A percentile compares a stretch with the other conserved stretches of the same genome.
Conservation (phyloP, 495 filamentous ascomycete species). For the Terfezia claveryi region DNA sequence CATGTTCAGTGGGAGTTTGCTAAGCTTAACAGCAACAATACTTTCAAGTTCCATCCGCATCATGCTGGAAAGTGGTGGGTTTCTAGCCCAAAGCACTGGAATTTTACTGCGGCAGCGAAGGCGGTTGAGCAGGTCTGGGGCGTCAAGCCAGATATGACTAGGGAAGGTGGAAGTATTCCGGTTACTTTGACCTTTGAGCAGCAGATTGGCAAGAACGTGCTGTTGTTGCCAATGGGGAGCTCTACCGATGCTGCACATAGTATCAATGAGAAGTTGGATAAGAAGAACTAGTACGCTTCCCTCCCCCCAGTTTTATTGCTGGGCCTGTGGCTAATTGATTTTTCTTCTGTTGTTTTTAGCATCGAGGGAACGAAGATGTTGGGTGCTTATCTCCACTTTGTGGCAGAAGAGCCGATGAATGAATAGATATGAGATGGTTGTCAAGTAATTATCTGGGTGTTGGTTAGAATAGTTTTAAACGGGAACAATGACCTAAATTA, state of each 20-base stretch:
- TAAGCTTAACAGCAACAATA: conserved; percentile 78
- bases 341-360: neutral
- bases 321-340: neutral
- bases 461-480: no score
- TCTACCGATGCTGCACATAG: conserved; percentile 91
- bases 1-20: conserved; percentile 59
- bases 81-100: conserved; percentile 91
- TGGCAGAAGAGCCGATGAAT: conserved; percentile 60
- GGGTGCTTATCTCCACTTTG: conserved; percentile 90
- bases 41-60: conserved; percentile 49
- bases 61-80: conserved; percentile 98
- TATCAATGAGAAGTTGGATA: conserved; percentile 95
- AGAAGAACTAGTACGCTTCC: conserved; percentile 45
- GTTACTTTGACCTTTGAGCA: conserved; percentile 95
- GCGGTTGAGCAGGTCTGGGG: conserved; percentile 83
- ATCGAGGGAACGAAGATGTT: conserved; percentile 94
- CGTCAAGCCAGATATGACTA: conserved; percentile 80
- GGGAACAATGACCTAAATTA: no score
- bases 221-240: conserved; percentile 89
- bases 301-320: no score
- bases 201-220: conserved; percentile 93
- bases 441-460: no score
- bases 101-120: conserved; percentile 81
- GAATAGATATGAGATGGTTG: neutral
- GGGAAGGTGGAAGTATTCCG: conserved; percentile 91